Conservation (phyloP, 805 yeast species). For the Torulaspora franciscae region DNA sequence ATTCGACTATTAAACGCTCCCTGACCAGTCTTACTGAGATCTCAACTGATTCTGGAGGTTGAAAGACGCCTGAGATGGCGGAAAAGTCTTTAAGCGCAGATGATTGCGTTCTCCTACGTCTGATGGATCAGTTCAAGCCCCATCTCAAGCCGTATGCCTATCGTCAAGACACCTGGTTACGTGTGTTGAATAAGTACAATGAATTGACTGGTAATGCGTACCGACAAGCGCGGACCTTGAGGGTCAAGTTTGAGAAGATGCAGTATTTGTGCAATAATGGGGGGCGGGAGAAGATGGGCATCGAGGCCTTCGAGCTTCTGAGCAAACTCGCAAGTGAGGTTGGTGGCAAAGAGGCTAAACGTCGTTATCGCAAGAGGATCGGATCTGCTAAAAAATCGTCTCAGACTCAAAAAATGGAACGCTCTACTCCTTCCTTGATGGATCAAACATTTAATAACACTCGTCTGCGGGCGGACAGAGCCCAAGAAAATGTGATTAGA, state of each 20-base stretch:
- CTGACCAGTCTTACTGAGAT: not conserved
- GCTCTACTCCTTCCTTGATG: no score
- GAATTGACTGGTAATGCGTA: slow-evolving; percentile 20
- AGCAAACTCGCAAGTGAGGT: slow-evolving; percentile 13
- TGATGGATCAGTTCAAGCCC: slow-evolving; percentile 28
- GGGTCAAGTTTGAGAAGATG: slow-evolving; percentile 28
- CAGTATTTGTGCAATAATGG: slow-evolving; percentile 14
- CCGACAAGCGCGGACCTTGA: slow-evolving; percentile 31
- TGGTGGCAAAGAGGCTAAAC: not conserved
- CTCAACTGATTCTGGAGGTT: not conserved
- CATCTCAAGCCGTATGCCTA: slow-evolving; percentile 28
- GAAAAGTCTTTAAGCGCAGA: slow-evolving; percentile 12
- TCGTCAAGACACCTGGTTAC: slow-evolving; percentile 28
- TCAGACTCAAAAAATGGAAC: no score
- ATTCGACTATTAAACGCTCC: not conserved
- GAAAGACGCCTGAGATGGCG: not conserved
- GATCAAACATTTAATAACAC: not conserved
- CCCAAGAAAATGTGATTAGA: not conserved
- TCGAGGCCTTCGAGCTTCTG: slow-evolving; percentile 12
- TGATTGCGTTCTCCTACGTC: slow-evolving; percentile 20
- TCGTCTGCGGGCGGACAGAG: not conserved
- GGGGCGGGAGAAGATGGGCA: slow-evolving; percentile 8
- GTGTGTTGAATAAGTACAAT: slow-evolving; percentile 27
- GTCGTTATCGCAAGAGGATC: slow-evolving; percentile 1
- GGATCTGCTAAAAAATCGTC: not conserved